Base-by-base conservation (phyloP, 495 filamentous ascomycete genomes). In the Neurospora pannonica region DNA sequence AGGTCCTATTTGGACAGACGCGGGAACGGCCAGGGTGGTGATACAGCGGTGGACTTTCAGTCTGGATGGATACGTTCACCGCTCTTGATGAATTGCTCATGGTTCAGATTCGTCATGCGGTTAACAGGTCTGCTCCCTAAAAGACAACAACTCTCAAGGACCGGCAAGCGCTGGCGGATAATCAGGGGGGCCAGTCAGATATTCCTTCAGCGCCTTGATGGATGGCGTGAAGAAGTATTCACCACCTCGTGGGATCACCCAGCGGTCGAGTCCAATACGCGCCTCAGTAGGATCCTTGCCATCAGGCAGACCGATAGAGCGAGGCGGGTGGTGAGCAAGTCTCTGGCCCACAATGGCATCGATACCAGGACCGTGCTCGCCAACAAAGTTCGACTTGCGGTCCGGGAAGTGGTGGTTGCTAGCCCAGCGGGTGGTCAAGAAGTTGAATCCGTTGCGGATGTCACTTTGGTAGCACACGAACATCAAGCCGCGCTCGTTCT, bases 151-250 rank as follows among this genome's bases (percentile, higher is more conserved):
- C 46, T 54, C 46, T 54, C 46, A 54, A 54, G 9, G 46, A 13
- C 21, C 21, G 21, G 46, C 21, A 54, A 54, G 9, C 46, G n/a
- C 46, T 13, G 46, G 46, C 46, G 46, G 46, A 13, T 54, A 54
- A 54, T 54, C 46, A 24, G 46, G 46, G 21, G 46, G 46, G 21
- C n/a, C 46, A 54, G 46, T 54, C 46, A 54, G 46, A 54, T 54
- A 54, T 24, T 13, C 46, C 46, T 54, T 54, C 80, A 95, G 5
- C 11, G 71, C 71, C n/a, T 31, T 37, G 21, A 72, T 46, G 21
- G 38, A 48, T 24, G 71, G 71, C 71, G 36, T 38, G 17, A 72
- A 72, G 38, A 72, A 72, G 36, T 72, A 72, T 43, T 72, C 71
- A 28, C 71, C 71, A 39, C 71, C 71, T 19, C 24, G 11, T 17